A percentile compares a stretch with the other conserved stretches of the same genome.
Conservation (phyloP, 2,329 filamentous ascomycete genomes). For the Apiospora arundinis region DNA sequence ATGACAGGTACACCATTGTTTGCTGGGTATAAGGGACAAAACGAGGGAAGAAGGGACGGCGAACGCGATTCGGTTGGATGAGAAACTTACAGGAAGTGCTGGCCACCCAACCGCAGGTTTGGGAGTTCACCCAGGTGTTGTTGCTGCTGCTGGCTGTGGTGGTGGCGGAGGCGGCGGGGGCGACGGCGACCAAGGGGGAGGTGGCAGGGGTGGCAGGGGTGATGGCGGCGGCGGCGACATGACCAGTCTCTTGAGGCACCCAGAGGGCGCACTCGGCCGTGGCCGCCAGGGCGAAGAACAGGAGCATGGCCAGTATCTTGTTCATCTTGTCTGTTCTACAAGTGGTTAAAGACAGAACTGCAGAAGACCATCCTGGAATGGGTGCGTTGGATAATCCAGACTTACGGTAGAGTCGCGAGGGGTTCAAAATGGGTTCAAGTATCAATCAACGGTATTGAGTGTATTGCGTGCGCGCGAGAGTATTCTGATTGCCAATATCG, state of each 20-base stretch:
- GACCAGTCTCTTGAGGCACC: conserved; percentile 32
- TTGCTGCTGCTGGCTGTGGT: not conserved
- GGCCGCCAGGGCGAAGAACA: conserved; percentile 32
- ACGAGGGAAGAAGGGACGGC: not conserved
- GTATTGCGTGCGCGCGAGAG: not conserved
- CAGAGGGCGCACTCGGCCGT: conserved; percentile 25
- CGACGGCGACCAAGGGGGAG: not conserved
- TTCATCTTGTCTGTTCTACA: not conserved
- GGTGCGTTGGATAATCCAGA: not conserved
- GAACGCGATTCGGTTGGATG: not conserved
- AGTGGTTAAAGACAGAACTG: not conserved
- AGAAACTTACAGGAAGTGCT: conserved; percentile 37
- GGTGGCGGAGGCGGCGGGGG: not conserved
- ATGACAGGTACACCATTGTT: not conserved
- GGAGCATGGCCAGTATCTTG: conserved; percentile 25
- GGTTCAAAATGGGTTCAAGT: not conserved
- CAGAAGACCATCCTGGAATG: not conserved
- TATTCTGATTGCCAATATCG: not conserved
- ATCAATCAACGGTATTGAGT: not conserved
- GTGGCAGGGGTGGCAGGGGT: conserved; percentile 27
- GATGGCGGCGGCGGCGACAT: conserved; percentile 25
- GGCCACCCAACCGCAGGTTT: conserved; percentile 40
- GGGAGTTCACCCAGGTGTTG: conserved; percentile 34
- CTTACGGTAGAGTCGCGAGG: not conserved
- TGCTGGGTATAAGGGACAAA: conserved; percentile 12